Base-by-base conservation (phyloP, 768 basidiomycete genomes). In the Calvatia gigantea region DNA sequence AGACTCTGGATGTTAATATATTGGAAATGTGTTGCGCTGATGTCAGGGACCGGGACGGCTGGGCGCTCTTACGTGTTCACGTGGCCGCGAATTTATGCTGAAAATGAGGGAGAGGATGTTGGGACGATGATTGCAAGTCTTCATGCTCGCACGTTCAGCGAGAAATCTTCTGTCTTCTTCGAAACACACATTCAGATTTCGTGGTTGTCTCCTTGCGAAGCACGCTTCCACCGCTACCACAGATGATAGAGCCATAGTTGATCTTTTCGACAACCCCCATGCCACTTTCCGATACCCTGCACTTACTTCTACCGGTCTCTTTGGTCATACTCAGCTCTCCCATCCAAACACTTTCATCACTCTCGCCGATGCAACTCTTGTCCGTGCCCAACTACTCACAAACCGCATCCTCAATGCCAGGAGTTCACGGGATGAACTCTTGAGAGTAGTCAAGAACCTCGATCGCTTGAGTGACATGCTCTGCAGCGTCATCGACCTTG, bases 391-490 rank as follows among this genome's bases (percentile, higher is more conserved):
- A 59, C 71, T 89, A 28, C 78, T 98, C 51, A 95, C 96, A 14
- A 81, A 87, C 54, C 85, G 97, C 39, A 91, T 98, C 23, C 70
- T 89, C 47, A 79, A 81, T 12, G 87, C 91, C 7, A 76, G 83
- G 64, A 78, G 88, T 64, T 87, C 89, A 3, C 78, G 83, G 33
- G 71, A 76, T 49, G 94, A 96, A 69, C 76, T 96, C 45, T 75
- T 86, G 58, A 82, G 86, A 70, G 93, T 93, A 8, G 91, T 98
- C 58, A 98, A 98, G 78, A 97, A 96, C 69, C 73, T 99, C 58
- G 97, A 99, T 75, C 79, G 96, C 58, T 84, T 99, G 62, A 98
- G 95, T 67, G 95, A 99, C 75, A 79, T 96, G 70, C 75, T 99
- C 2, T 99, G 97, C 64, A 87, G 91, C 9, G 94, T 99, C 58